Evolutionary conservation across 176 grass and related monocot species (phyloP).

Genomic region (Areca catechu): DNA sequence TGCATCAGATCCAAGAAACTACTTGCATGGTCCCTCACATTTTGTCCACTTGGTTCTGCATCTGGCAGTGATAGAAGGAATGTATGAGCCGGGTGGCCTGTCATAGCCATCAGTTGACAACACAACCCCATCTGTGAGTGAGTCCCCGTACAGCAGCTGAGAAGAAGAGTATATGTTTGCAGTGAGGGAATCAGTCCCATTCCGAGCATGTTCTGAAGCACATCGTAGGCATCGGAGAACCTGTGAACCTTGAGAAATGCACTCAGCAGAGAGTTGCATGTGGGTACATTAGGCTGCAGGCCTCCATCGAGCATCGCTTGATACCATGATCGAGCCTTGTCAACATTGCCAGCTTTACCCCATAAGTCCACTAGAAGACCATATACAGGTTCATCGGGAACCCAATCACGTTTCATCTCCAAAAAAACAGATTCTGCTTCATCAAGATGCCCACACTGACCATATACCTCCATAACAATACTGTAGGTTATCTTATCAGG

Average conservation of each 20-base stretch:
- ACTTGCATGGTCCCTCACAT: conserved; percentile 52
- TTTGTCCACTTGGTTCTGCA: conserved; percentile 69
- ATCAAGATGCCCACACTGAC: conserved; percentile 68
- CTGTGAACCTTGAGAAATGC: conserved; percentile 66
- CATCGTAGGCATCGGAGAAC: conserved; percentile 55
- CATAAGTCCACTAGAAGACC: conserved; percentile 90
- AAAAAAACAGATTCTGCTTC: conserved; percentile 73
- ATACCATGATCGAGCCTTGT: conserved; percentile 75
- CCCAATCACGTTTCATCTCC: conserved; percentile 84
- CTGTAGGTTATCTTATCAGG: conserved; percentile 99
- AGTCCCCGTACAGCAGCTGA: conserved; percentile 66
- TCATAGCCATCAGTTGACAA: conserved; percentile 75
- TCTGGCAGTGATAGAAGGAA: conserved; percentile 80
- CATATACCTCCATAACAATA: conserved; percentile 89
- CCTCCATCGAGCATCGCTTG: conserved; percentile 77
- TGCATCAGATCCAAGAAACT: conserved; percentile 90
- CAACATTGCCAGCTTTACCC: conserved; percentile 87
- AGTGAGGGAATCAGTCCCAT: conserved; percentile 75
- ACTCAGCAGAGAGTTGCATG: conserved; percentile 81
- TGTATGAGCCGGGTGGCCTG: conserved; percentile 77
- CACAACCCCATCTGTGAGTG: conserved; percentile 47
- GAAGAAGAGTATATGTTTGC: conserved; percentile 84
- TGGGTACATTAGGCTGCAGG: conserved; percentile 79
- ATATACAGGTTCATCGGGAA: conserved; percentile 87
- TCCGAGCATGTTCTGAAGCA: conserved; percentile 70